Percentiles rank a stretch among this genome's conserved stretches.
These are phyloP conservation scores for Aspergillus tanneri DNA, from an alignment of 2,329 filamentous ascomycete genomes.

Conservation along the genomic window DNA sequence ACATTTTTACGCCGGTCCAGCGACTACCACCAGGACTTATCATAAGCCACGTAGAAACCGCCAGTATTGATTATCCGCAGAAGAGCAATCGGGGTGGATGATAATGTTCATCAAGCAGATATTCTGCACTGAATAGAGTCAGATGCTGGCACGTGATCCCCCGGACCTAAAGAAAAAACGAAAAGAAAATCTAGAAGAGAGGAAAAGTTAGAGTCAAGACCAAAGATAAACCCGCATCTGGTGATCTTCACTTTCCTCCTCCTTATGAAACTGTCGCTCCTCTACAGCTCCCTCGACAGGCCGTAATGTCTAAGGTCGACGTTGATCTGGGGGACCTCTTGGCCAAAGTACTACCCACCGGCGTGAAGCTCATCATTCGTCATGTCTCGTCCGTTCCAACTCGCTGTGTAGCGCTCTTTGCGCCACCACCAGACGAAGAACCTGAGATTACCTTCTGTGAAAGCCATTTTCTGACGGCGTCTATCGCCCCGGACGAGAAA, in stretches of 20 bases:
- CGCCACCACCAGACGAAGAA: constrained; percentile 68
- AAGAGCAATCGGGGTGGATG: no score
- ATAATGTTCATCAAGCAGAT: no score
- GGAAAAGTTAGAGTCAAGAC: background rate
- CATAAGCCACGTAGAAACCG: no score
- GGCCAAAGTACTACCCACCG: constrained; percentile 53
- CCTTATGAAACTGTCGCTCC: constrained; percentile 1
- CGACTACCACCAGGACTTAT: background rate
- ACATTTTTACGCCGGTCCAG: background rate
- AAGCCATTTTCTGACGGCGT: constrained; percentile 71
- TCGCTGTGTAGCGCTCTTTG: constrained; percentile 72
- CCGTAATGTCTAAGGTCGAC: constrained; percentile 31
- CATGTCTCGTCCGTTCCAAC: constrained; percentile 86
- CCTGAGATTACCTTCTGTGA: constrained; percentile 81
- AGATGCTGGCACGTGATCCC: constrained; percentile 16
- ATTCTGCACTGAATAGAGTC: background rate
- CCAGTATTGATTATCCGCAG: no score
- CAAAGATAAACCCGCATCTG: constrained; percentile 4
- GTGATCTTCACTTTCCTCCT: background rate
- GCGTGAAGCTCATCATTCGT: constrained; percentile 66
- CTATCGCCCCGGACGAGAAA: constrained; percentile 40
- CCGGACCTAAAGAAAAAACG: background rate
- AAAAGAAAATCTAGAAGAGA: background rate
- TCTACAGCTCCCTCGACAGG: constrained; percentile 2
- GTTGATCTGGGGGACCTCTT: constrained; percentile 48